These are phyloP conservation scores for Lachnellula subtilissima DNA, from an alignment of 2,329 filamentous ascomycete genomes.

Conservation along the genomic window DNA sequence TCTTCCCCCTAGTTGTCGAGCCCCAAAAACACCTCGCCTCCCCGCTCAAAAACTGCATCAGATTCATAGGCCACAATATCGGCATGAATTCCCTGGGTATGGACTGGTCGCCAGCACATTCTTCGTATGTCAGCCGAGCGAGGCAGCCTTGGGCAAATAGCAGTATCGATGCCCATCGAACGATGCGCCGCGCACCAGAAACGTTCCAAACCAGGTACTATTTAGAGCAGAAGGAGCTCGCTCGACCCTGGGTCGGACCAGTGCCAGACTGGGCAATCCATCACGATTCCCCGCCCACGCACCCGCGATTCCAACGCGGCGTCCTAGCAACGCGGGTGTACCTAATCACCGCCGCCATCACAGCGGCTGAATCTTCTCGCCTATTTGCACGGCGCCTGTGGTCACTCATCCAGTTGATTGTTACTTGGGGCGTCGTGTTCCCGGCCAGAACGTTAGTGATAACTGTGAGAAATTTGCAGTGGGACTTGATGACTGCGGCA, in stretches of 20 bases:
- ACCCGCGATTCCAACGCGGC: not conserved
- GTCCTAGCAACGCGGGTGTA: not conserved
- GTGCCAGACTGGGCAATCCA: not conserved
- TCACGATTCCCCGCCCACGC: not conserved
- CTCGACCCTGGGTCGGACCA: not conserved
- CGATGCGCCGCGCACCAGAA: not conserved
- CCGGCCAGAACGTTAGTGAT: not conserved
- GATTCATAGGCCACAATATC: not conserved
- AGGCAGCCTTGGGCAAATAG: not conserved
- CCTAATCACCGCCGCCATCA: not conserved
- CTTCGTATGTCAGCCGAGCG: not conserved
- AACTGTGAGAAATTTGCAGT: not conserved
- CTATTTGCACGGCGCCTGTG: not conserved
- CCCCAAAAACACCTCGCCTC: not conserved
- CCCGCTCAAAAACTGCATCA: not conserved
- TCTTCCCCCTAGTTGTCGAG: not conserved
- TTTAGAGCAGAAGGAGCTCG: not conserved
- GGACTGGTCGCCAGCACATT: not conserved
- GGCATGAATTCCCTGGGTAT: not conserved
- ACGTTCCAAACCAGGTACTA: not conserved
- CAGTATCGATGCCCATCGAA: not conserved
- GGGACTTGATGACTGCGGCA: not conserved
- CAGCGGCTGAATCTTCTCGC: not conserved
- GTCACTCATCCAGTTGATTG: not conserved
- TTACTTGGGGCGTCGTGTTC: not conserved